Base-by-base conservation (phyloP, 2,329 filamentous ascomycete species). In the Pseudogymnoascus sp. region DNA sequence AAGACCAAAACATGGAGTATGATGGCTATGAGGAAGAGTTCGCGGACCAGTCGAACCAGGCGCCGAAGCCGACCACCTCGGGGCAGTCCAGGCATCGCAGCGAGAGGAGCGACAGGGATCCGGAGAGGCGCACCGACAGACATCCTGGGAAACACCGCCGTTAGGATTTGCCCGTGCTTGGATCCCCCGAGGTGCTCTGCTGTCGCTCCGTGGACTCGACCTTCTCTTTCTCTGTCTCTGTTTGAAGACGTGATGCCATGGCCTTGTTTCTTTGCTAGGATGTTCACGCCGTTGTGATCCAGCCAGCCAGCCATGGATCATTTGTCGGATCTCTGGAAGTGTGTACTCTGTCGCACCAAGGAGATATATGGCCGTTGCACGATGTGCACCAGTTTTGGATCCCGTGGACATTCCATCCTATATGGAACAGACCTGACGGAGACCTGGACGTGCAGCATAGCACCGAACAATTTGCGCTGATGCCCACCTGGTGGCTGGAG, bases 1-100 rank as follows among this genome's bases (percentile, higher is more conserved):
- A 54, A 54, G 48, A 54, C 48, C 48, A 54, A 25, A 25, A 54
- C 48, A 54, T 28, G 48, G 48, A 54, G 14, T 54, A 54, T 54
- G 48, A 54, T 54, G 48, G 14, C 1, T 54, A 54, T 25, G 48
- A 54, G 8, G 48, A 16, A 6, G 48, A 28, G 0, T 54, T 54
- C 21, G 3, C 23, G 6, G 48, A 28, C 23, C 48, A 28, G 23
- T n/a, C 28, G 8, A 25, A n/a, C 48, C 48, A 54, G 14, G 14
- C 48, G 7, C 48, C 48, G 48, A 54, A 54, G 23, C 48, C 48
- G 11, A 16, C 48, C 14, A 54, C 7, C 14, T 31, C 48, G 1
- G 23, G 48, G 8, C 23, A 54, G 23, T 31, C 48, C 1, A 54
- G 48, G 23, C 23, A 54, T 54, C 14, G 48, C 11, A 25, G 21